Conservation (phyloP, 805 yeast genomes). For the Yarrowia sp. region DNA sequence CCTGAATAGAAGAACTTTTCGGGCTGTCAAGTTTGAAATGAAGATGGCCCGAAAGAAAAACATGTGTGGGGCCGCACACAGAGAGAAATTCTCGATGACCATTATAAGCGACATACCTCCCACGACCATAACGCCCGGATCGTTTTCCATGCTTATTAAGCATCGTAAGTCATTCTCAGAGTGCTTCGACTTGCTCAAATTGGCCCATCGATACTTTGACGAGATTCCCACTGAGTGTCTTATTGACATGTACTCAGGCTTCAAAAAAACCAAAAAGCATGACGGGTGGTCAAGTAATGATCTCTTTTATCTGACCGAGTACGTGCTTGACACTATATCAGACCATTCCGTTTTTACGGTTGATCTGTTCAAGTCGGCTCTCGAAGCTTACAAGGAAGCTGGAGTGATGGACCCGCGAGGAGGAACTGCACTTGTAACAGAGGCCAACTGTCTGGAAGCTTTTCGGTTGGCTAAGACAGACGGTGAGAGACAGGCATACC, state of each 20-base stretch:
- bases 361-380: background rate
- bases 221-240: slow-evolving; percentile 1
- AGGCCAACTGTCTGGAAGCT: slow-evolving; percentile 15
- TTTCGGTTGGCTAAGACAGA: background rate
- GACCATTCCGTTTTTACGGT: background rate
- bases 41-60: background rate
- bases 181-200: background rate
- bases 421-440: background rate
- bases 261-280: too few species aligned
- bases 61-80: background rate
- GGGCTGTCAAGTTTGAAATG: background rate
- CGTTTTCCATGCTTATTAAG: background rate
- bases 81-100: background rate
- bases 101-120: background rate
- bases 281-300: background rate
- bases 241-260: background rate
- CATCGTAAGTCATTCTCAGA: background rate
- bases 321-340: background rate
- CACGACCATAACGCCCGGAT: background rate
- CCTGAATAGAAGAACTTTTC: background rate
- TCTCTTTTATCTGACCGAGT: background rate
- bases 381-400: background rate
- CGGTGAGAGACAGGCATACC: background rate
- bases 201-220: background rate
- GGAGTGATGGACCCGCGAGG: background rate